phyloP scores from a whole-genome alignment of 176 grass and related monocot species.

The Puccinellia tenuiflora region DNA sequence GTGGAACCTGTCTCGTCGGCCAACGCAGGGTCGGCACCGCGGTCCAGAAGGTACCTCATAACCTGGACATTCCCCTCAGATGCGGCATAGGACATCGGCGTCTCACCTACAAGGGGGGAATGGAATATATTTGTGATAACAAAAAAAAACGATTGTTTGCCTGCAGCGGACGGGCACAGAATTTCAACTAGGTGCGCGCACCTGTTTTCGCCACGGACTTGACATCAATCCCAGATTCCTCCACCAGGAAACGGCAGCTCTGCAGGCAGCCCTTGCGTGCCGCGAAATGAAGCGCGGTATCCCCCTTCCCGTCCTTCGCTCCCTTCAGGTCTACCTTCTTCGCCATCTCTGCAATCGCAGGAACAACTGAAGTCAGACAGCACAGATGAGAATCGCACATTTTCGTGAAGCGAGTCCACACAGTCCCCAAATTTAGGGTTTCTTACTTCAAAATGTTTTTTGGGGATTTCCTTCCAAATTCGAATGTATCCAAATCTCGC shows the following conservation, averaged over 20 bases:
- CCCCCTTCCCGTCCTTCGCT: neutral
- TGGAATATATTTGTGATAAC: neutral
- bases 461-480: too few relatives aligned
- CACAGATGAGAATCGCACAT: neutral
- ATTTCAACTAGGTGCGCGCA: neutral
- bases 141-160: too few relatives aligned
- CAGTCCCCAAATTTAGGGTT: neutral
- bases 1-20: neutral
- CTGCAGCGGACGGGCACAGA: neutral
- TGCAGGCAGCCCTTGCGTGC: neutral
- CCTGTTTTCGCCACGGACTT: neutral
- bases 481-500: too few relatives aligned
- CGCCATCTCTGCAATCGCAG: neutral
- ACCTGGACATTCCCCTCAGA: neutral
- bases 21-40: constrained; percentile 3
- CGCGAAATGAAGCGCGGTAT: constrained; percentile 18
- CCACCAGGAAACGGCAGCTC: constrained; percentile 15
- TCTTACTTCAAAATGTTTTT: neutral
- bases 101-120: constrained; percentile 1
- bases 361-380: neutral
- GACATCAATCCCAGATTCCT: constrained; percentile 10
- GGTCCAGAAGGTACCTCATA: constrained; percentile 27
- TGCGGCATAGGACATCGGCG: constrained; percentile 7
- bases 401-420: neutral
- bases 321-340: neutral